Conservation (phyloP, 2,329 filamentous ascomycete species). For the Monilinia vaccinii-corymbosi region DNA sequence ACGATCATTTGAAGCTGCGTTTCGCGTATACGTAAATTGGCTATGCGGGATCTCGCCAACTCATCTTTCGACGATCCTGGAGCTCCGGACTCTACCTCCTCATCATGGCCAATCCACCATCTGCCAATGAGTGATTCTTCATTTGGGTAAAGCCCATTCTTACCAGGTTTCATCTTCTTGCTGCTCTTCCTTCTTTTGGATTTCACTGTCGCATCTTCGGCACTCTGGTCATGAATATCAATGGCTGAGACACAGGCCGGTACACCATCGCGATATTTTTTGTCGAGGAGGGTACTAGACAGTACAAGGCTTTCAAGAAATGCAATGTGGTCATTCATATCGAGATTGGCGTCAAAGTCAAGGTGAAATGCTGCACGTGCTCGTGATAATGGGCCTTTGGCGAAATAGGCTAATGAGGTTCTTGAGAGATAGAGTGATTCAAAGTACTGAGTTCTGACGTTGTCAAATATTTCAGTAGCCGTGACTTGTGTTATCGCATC, state of each 20-base stretch:
- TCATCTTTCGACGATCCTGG: slow-evolving; percentile 40
- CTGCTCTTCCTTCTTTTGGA: slow-evolving; percentile 41
- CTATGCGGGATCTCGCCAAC: slow-evolving; percentile 49
- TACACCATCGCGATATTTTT: slow-evolving; percentile 68
- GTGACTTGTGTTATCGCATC: slow-evolving; percentile 24
- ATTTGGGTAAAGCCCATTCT: slow-evolving; percentile 56
- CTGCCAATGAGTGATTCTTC: slow-evolving; percentile 56
- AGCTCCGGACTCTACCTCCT: slow-evolving; percentile 38
- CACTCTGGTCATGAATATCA: slow-evolving; percentile 39
- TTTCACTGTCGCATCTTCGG: slow-evolving; percentile 40
- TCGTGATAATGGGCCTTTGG: slow-evolving; percentile 70
- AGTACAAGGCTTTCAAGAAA: slow-evolving; percentile 64
- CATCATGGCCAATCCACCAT: slow-evolving; percentile 62
- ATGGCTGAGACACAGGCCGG: slow-evolving; percentile 51
- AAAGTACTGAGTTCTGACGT: slow-evolving; percentile 48
- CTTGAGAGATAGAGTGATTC: slow-evolving; percentile 55
- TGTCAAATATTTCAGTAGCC: slow-evolving; percentile 46
- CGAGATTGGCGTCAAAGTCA: slow-evolving; percentile 49
- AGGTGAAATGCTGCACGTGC: slow-evolving; percentile 62
- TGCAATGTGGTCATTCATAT: slow-evolving; percentile 53
- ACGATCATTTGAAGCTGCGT: slow-evolving; percentile 75
- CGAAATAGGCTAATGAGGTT: slow-evolving; percentile 74
- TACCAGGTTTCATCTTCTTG: slow-evolving; percentile 60
- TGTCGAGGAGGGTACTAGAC: slow-evolving; percentile 60
- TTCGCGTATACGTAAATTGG: slow-evolving; percentile 61